Percentiles rank a stretch among this genome's conserved stretches.
Evolutionary conservation across 495 filamentous ascomycete genomes (phyloP).

Genomic region (Penicillium argentinense): DNA sequence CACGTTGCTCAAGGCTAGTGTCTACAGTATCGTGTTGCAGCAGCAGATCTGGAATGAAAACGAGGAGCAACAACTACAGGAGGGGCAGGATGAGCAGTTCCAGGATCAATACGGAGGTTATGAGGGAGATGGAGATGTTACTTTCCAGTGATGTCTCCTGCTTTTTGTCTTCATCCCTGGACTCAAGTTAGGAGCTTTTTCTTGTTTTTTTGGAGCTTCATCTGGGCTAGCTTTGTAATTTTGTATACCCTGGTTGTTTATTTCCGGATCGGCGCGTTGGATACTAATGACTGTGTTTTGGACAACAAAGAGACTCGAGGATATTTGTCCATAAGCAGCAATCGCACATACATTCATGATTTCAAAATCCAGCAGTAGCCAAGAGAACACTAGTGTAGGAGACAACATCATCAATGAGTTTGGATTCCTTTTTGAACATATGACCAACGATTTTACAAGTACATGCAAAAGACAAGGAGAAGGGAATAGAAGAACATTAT

Average conservation of each 20-base stretch:
- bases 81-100: constrained; percentile 24
- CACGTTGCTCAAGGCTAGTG: constrained; percentile 94
- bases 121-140: constrained; percentile 31
- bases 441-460: constrained; percentile 24
- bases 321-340: no score
- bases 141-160: constrained; percentile 32
- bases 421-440: constrained; percentile 16
- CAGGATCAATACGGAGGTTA: constrained; percentile 30
- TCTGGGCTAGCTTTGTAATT: background rate
- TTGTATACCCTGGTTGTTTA: no score
- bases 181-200: background rate
- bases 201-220: background rate
- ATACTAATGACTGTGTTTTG: no score
- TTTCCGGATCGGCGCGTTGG: no score
- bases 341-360: background rate
- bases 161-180: no score
- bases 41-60: constrained; percentile 80
- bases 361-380: no score
- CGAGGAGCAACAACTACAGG: constrained; percentile 39
- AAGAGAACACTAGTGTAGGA: no score
- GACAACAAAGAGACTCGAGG: no score
- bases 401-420: constrained; percentile 15
- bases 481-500: constrained; percentile 36
- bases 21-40: constrained; percentile 97
- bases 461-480: constrained; percentile 34